Evolutionary conservation across 495 filamentous ascomycete genomes (phyloP).

Genomic region (Penicillium goetzii): DNA sequence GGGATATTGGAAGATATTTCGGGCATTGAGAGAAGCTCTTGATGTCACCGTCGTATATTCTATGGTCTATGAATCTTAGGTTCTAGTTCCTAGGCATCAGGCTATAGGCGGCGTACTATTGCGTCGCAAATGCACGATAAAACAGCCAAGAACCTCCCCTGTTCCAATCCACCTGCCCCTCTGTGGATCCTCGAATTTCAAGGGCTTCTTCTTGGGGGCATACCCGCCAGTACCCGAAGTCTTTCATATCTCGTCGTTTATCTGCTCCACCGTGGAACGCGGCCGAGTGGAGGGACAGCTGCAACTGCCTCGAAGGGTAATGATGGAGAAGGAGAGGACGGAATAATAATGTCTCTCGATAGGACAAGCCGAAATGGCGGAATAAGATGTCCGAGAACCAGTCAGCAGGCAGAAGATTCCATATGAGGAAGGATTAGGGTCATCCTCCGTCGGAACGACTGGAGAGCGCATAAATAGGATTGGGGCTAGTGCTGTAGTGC

Average conservation of each 20-base stretch:
- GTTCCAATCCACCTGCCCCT: not conserved
- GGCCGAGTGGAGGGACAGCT: slow-evolving; percentile 1
- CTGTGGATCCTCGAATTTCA: not conserved
- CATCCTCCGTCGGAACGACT: not conserved
- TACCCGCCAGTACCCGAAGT: slow-evolving; percentile 20
- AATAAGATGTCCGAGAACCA: not conserved
- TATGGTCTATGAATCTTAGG: not conserved
- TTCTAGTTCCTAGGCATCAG: not conserved
- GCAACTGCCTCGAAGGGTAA: slow-evolving; percentile 7
- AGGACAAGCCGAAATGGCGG: not conserved
- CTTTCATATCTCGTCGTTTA: not conserved
- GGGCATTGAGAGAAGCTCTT: not conserved
- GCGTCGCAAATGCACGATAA: not conserved
- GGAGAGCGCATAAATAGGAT: not conserved
- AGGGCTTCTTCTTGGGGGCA: not conserved
- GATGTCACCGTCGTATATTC: not conserved
- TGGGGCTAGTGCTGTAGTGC: not conserved
- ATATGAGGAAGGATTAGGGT: not conserved
- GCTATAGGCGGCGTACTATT: not conserved
- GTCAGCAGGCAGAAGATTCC: not conserved
- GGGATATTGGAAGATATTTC: not conserved
- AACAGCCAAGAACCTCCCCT: not conserved
- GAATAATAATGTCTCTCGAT: not conserved
- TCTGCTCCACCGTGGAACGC: not conserved
- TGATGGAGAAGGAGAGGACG: not conserved